Evolutionary conservation across 2,329 filamentous ascomycete genomes (phyloP).

Genomic region (Orbilia oligospora): DNA sequence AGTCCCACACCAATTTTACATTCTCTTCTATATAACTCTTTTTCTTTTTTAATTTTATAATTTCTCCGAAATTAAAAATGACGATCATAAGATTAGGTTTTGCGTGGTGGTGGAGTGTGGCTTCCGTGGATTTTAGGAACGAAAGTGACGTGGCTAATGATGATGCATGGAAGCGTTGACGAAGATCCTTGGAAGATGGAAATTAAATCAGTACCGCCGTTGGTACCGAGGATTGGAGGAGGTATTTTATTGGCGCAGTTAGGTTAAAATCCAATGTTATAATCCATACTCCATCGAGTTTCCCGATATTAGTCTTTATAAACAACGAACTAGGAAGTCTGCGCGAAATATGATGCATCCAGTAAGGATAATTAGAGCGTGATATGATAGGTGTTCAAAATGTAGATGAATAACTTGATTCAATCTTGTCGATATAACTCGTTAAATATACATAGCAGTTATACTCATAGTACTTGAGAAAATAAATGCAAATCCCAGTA

Average conservation of each 20-base stretch:
- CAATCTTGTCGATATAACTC: background rate
- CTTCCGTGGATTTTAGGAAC: background rate
- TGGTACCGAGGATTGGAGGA: background rate
- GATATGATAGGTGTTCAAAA: background rate
- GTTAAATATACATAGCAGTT: background rate
- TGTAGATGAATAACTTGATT: background rate
- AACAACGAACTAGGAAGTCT: background rate
- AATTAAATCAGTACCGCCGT: background rate
- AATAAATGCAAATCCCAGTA: background rate
- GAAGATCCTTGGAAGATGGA: background rate
- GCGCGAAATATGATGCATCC: too few relatives aligned
- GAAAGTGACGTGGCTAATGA: background rate
- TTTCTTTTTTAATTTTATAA: background rate
- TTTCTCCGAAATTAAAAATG: background rate
- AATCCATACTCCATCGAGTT: background rate
- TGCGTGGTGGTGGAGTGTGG: background rate
- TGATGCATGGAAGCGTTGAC: background rate
- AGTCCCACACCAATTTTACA: conserved; percentile 15
- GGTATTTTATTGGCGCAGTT: background rate
- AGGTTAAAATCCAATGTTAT: background rate
- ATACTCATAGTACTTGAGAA: background rate
- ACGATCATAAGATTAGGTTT: too few relatives aligned
- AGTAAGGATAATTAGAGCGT: too few relatives aligned
- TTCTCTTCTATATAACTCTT: conserved; percentile 3
- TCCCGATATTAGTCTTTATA: background rate